These are phyloP conservation scores for Friedmanniomyces endolithicus DNA, from an alignment of 495 filamentous ascomycete species.

Conservation along the genomic window DNA sequence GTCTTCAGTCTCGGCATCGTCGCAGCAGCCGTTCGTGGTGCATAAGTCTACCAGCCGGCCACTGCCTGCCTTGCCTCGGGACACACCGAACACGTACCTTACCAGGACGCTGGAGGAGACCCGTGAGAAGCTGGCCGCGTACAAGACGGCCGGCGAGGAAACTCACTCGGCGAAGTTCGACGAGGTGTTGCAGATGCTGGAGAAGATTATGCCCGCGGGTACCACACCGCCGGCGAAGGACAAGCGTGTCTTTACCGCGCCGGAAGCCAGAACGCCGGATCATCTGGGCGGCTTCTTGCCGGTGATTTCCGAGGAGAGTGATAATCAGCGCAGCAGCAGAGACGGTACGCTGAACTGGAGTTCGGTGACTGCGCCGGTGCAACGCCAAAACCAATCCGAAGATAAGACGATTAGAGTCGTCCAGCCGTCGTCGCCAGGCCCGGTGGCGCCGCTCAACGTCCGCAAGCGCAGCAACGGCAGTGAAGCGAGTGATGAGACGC, in stretches of 20 bases:
- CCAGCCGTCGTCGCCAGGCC: conserved; percentile 23
- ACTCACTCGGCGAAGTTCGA: conserved; percentile 35
- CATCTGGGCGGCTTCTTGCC: conserved; percentile 22
- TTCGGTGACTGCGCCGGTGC: conserved; percentile 29
- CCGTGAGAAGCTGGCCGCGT: conserved; percentile 41
- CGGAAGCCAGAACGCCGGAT: conserved; percentile 20
- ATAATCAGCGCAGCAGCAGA: conserved; percentile 19
- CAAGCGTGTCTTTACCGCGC: conserved; percentile 42
- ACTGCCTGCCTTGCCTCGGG: conserved; percentile 28
- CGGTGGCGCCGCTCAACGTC: conserved; percentile 31
- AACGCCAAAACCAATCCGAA: conserved; percentile 12
- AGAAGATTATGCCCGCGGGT: conserved; percentile 16
- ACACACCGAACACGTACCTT: conserved; percentile 37
- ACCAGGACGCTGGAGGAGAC: conserved; percentile 45
- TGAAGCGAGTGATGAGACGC: conserved; percentile 11
- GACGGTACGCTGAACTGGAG: conserved; percentile 21
- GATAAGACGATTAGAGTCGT: conserved; percentile 31
- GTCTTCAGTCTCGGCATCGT: conserved; percentile 19
- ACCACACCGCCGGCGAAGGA: background rate
- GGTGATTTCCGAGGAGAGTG: conserved; percentile 30
- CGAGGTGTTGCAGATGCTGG: conserved; percentile 38
- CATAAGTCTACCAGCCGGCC: conserved; percentile 21
- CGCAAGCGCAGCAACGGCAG: conserved; percentile 29
- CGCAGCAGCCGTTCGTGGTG: background rate
- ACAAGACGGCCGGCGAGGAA: conserved; percentile 26